Evolutionary conservation across 176 grass and related monocot genomes (phyloP), one percentile per base, ranked within the genome.

Genomic region (Juncus inflexus): DNA sequence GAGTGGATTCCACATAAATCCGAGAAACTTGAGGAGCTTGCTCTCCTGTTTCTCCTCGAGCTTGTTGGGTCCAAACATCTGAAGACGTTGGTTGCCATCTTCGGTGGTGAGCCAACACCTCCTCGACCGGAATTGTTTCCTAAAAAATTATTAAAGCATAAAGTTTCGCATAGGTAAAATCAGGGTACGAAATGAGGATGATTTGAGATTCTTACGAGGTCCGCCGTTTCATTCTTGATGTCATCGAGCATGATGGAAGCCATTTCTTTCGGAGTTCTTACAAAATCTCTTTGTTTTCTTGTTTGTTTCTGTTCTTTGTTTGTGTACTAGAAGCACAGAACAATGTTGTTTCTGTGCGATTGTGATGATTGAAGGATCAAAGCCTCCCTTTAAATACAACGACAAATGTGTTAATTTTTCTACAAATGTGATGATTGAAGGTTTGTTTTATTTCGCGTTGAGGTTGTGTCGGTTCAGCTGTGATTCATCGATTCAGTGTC

Each of bases 1-100:
- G 3, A 95, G 80, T 4, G 90, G 90, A 79, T 95, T 95, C 90
- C 86, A 95, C 90, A 95, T 90, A 86, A 95, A 95, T 3, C 86
- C 80, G 2, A 95, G 43, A 77, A 90, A 96, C 81, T 96, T 96
- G 76, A 96, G 91, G 45, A 96, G 35, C 49, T 90, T 90, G 81
- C 71, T 96, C 80, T 96, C 87, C 67, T 73, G 66, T 78, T 96
- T 96, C 79, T 96, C 87, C 79, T 96, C 91, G n/a, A 96, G 81
- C 81, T 86, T 96, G 84, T 96, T 90, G 76, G 76, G 69, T 4
- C 91, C 91, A 60, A 90, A 96, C 13, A 84, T 6, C 41, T 53
- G 45, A 12, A 96, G 76, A 10, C 91, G 79, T 43, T 60, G 28
- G 52, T 78, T 78, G 3, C 72, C 87, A 56, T 90, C 91, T 1